phyloP scores from a whole-genome alignment of 305 asterid species.

The Fraxinus xanthoxyloides region DNA sequence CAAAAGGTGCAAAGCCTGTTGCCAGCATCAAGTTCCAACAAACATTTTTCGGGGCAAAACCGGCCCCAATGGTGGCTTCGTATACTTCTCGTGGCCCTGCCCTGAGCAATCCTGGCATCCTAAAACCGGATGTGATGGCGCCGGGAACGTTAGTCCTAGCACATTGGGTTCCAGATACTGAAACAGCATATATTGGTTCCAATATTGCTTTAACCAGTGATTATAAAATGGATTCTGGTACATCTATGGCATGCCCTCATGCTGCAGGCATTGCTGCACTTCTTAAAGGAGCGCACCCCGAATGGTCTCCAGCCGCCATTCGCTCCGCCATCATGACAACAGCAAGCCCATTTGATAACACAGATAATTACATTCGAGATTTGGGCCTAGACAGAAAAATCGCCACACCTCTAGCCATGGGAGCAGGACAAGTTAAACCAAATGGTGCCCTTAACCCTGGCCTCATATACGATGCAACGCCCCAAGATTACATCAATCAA shows the following conservation, averaged over 20 bases:
- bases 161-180: conserved; percentile 31
- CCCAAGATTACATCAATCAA: conserved; percentile 44
- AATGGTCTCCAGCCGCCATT: conserved; percentile 62
- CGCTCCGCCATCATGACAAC: conserved; percentile 57
- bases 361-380: conserved; percentile 27
- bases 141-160: conserved; percentile 51
- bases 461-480: conserved; percentile 44
- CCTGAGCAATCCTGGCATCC: conserved; percentile 29
- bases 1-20: conserved; percentile 6
- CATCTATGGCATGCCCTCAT: conserved; percentile 69
- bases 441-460: conserved; percentile 52
- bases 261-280: conserved; percentile 53
- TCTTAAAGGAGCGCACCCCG: conserved; percentile 30
- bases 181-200: conserved; percentile 2
- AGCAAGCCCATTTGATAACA: conserved; percentile 42
- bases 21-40: conserved; percentile 46
- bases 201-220: conserved; percentile 20
- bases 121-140: conserved; percentile 56
- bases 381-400: conserved; percentile 14
- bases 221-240: conserved; percentile 32
- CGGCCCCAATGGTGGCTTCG: conserved; percentile 40
- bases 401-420: conserved; percentile 48
- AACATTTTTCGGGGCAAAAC: conserved; percentile 33
- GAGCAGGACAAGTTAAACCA: conserved; percentile 53
- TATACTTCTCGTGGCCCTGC: conserved; percentile 48